A percentile compares a stretch with the other conserved stretches of the same genome.
Evolutionary conservation across 495 filamentous ascomycete species (phyloP).

Genomic region (Neurospora discreta): DNA sequence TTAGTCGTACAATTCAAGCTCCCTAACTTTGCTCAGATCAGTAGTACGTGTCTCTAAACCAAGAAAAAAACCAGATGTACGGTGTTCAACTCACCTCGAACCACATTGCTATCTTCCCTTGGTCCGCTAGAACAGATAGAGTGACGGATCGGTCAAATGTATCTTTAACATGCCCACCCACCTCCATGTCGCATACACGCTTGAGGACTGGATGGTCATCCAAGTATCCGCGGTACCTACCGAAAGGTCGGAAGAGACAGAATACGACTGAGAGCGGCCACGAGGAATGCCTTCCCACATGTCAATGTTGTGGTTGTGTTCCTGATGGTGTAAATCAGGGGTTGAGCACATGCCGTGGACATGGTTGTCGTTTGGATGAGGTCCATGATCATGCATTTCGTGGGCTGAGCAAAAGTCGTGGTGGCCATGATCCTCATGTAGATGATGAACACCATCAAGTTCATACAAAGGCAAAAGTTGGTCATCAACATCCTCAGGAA

Average conservation of each 20-base stretch:
- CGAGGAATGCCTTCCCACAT: background rate
- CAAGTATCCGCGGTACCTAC: background rate
- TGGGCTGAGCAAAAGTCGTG: background rate
- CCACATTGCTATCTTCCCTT: background rate
- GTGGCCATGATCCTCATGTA: background rate
- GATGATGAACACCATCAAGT: background rate
- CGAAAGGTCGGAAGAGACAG: background rate
- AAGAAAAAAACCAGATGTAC: background rate
- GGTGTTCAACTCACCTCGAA: background rate
- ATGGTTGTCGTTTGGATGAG: background rate
- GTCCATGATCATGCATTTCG: background rate
- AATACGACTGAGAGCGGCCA: background rate
- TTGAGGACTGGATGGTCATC: background rate
- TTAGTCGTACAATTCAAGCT: background rate
- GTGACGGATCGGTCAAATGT: background rate
- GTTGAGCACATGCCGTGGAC: background rate
- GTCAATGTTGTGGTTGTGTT: background rate
- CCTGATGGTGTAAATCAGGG: background rate
- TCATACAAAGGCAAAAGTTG: background rate
- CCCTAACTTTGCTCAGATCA: background rate
- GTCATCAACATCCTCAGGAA: background rate
- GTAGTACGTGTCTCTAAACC: background rate
- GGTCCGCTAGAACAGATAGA: background rate
- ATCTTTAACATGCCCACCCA: background rate
- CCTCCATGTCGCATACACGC: background rate